A percentile compares a stretch with the other conserved stretches of the same genome.
These are phyloP conservation scores for Rhazya stricta DNA, from an alignment of 257 asterid species.

Conservation along the genomic window DNA sequence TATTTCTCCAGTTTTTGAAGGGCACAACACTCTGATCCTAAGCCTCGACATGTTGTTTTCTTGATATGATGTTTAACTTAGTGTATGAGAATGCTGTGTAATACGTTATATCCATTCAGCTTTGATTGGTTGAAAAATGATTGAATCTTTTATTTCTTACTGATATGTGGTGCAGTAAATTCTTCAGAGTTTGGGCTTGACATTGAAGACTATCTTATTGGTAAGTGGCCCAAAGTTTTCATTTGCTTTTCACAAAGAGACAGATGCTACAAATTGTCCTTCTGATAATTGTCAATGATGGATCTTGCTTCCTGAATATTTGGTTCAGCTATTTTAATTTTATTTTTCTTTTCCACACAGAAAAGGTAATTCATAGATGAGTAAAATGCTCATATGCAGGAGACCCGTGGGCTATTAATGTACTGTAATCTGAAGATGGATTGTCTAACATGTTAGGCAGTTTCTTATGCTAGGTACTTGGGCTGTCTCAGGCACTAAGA, in stretches of 20 bases:
- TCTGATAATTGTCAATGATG: background rate
- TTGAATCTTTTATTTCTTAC: slow-evolving; percentile 17
- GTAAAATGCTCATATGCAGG: background rate
- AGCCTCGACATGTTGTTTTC: background rate
- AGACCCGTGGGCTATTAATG: background rate
- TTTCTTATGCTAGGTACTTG: background rate
- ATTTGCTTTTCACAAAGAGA: background rate
- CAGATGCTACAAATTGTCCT: background rate
- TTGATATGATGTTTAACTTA: background rate
- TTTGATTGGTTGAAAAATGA: background rate
- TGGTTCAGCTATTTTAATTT: background rate
- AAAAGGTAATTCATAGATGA: background rate
- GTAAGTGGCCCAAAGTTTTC: slow-evolving; percentile 38
- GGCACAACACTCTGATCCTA: background rate
- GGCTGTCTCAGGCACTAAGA: background rate
- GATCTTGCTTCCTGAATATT: background rate
- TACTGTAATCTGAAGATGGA: background rate
- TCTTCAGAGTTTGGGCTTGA: slow-evolving; percentile 79
- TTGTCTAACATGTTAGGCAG: background rate
- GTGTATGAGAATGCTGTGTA: background rate
- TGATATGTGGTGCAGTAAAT: slow-evolving; percentile 44
- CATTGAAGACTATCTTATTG: slow-evolving; percentile 80
- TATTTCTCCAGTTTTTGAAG: background rate
- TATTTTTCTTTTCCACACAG: too few relatives aligned
- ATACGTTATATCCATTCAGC: background rate